Base-by-base conservation (phyloP, 352 stramenopile species). In the Pythium myriotylum region DNA sequence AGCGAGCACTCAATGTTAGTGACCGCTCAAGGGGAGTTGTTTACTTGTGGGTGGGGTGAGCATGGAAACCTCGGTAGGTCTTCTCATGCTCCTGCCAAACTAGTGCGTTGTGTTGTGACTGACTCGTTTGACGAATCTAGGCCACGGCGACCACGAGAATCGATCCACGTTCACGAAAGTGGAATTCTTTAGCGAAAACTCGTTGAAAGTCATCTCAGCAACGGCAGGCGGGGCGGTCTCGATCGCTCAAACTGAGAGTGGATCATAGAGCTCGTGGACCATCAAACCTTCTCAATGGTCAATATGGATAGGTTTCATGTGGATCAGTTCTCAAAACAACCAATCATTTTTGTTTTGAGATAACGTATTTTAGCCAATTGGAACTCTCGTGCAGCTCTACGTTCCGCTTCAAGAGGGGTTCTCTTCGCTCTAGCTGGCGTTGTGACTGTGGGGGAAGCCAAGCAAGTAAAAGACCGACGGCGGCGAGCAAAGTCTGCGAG, bases 11-110 rank as follows among this genome's bases (percentile, higher is more conserved):
- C 74, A 0, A 72, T 95, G 49, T 75, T 91, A 0, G 64, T 82
- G 33, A 88, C 75, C 13, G 50, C 59, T 10, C 51, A 32, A 27
- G 82, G 84, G 14, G 67, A 80, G n/a, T 53, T 95, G 6, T 93
- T 86, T 54, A 86, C 84, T 2, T 91, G 84, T 53, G 86, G 86
- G 3, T 95, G 86, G 86, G 82, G 82, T 37, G 86, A 95, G 58
- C 86, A 95, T 55, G 86, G 86, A 40, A 95, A 95, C 41, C 72
- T 95, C 0, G 86, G 86, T 93, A 70, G 17, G 72, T 76, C 29
- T 20, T 17, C 8, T 4, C 9, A 37, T 8, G 13, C 14, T 14
- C n/a, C 29, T 35, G 29, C 10, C 5, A n/a, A n/a, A n/a, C n/a
- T n/a, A n/a, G n/a, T n/a, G n/a, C n/a, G n/a, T 17, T 54, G 2